A percentile compares a stretch with the other conserved stretches of the same genome.
These are phyloP conservation scores for Asterionellopsis glacialis DNA, from an alignment of 108 stramenopile genomes.

Conservation along the genomic window DNA sequence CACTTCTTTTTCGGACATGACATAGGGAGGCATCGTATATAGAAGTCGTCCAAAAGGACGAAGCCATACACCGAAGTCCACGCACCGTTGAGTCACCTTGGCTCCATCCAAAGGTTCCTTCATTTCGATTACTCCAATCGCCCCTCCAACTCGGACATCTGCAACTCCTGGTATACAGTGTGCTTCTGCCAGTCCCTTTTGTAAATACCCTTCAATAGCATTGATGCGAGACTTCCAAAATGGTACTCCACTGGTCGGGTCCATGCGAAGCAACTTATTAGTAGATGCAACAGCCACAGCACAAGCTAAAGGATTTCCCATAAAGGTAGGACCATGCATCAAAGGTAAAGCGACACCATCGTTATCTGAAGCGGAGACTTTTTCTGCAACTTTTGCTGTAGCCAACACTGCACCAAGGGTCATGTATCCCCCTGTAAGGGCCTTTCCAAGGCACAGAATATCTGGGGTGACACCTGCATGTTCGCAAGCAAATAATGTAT, in stretches of 20 bases:
- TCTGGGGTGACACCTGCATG: constrained; percentile 55
- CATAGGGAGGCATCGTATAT: constrained; percentile 85
- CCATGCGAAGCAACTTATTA: constrained; percentile 39
- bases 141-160: constrained; percentile 83
- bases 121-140: constrained; percentile 83
- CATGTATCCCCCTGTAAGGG: constrained; percentile 70
- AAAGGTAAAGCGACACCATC: constrained; percentile 10
- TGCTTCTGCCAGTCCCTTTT: constrained; percentile 41
- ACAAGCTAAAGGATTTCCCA: constrained; percentile 82
- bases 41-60: constrained; percentile 75
- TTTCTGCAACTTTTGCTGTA: too few species aligned
- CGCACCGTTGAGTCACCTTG: constrained; percentile 43
- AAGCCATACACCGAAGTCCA: constrained; percentile 73
- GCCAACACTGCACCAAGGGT: too few species aligned
- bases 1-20: constrained; percentile 30
- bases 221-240: constrained; percentile 43
- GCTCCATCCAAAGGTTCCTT: constrained; percentile 62
- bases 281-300: constrained; percentile 66
- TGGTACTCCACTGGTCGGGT: not conserved
- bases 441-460: constrained; percentile 85
- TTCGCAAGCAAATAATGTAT: constrained; percentile 62
- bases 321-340: constrained; percentile 85
- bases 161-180: constrained; percentile 42
- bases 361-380: too few species aligned
- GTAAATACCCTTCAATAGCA: constrained; percentile 45